phyloP scores from a whole-genome alignment of 495 filamentous ascomycete species.

The Hypoxylon crocopeplum region DNA sequence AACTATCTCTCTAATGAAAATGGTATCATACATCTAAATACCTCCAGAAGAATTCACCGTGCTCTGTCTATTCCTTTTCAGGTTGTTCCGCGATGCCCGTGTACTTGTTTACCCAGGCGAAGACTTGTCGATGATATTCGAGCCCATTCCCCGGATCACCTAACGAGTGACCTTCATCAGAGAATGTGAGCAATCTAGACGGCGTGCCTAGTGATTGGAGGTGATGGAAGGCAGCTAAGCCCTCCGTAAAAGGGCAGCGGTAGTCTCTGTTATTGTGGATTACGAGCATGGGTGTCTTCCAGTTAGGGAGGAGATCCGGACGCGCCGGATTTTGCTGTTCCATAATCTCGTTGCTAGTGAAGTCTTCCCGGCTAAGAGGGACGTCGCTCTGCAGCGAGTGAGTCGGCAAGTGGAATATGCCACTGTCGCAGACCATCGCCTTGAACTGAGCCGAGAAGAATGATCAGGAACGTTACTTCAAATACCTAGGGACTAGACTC shows the following conservation, averaged over 20 bases:
- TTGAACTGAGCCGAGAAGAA: slow-evolving; percentile 29
- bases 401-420: slow-evolving; percentile 27
- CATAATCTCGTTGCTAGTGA: slow-evolving; percentile 6
- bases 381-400: slow-evolving; percentile 11
- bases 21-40: no score
- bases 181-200: slow-evolving; percentile 64
- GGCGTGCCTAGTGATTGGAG: slow-evolving; percentile 66
- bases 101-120: slow-evolving; percentile 65
- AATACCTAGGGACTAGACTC: not conserved
- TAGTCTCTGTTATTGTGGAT: slow-evolving; percentile 72
- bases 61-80: not conserved
- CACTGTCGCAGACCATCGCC: slow-evolving; percentile 32
- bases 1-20: no score
- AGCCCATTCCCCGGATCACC: slow-evolving; percentile 71
- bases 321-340: slow-evolving; percentile 32
- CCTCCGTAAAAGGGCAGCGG: slow-evolving; percentile 70
- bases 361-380: slow-evolving; percentile 23
- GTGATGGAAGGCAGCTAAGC: slow-evolving; percentile 76
- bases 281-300: slow-evolving; percentile 41
- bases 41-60: no score
- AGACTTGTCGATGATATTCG: slow-evolving; percentile 70
- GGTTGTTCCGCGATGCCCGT: not conserved
- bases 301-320: slow-evolving; percentile 27
- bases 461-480: not conserved
- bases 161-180: slow-evolving; percentile 66